A percentile compares a stretch with the other conserved stretches of the same genome.
Conservation (phyloP, 1,139 yeast species). For the Kodamaea sp. region DNA sequence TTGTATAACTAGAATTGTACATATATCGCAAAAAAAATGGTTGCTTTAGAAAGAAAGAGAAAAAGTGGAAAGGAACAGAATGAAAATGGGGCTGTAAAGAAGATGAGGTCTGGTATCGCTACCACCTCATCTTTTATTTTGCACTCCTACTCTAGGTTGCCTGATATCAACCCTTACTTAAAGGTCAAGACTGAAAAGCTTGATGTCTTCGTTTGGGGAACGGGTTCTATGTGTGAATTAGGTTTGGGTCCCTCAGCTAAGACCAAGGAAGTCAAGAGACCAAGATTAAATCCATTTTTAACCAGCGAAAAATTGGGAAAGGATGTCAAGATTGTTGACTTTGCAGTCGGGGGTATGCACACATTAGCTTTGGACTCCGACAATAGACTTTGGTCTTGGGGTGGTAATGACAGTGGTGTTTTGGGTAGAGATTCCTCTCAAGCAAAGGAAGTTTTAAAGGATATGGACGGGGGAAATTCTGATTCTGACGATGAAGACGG, state of each 20-base stretch:
- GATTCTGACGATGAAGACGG: conserved; percentile 74
- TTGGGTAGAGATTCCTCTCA: conserved; percentile 82
- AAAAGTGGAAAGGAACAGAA: conserved; percentile 16
- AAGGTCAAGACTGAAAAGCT: conserved; percentile 41
- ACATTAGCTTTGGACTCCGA: conserved; percentile 72
- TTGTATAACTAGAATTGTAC: background rate
- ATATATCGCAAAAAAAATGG: conserved; percentile 27
- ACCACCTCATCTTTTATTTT: conserved; percentile 42
- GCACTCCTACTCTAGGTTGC: conserved; percentile 48
- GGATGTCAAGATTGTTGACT: conserved; percentile 56
- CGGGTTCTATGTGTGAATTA: conserved; percentile 95
- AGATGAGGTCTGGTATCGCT: conserved; percentile 21
- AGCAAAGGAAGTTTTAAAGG: conserved; percentile 58
- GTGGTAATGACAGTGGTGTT: conserved; percentile 88
- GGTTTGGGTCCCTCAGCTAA: conserved; percentile 89
- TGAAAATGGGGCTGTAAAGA: conserved; percentile 21
- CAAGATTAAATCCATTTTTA: conserved; percentile 80
- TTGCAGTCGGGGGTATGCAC: conserved; percentile 97
- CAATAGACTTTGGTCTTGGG: conserved; percentile 94
- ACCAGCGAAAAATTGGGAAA: conserved; percentile 52
- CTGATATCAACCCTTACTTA: conserved; percentile 44
- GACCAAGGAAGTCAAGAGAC: conserved; percentile 92
- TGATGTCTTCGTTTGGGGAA: conserved; percentile 90
- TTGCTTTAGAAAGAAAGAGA: conserved; percentile 43
- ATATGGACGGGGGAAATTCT: conserved; percentile 53